Evolutionary conservation across 2,329 filamentous ascomycete species (phyloP).

Genomic region (Cladosporium sp.): DNA sequence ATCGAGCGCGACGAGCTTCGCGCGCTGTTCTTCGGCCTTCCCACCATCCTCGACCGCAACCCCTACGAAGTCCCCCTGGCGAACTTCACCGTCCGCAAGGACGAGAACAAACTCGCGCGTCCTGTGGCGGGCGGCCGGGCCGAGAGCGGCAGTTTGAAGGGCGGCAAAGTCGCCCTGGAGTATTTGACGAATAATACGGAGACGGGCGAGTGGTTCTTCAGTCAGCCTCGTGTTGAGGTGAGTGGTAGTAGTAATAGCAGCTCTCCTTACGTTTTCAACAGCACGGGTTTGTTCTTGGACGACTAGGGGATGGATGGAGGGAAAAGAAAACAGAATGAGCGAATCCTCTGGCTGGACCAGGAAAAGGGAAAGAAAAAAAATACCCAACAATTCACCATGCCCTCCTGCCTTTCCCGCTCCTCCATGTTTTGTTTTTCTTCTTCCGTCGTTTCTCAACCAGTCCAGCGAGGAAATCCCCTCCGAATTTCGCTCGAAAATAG

Average conservation of each 20-base stretch:
- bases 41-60: constrained; percentile 55
- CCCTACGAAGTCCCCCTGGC: constrained; percentile 59
- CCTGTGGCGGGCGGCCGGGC: constrained; percentile 45
- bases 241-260: not conserved
- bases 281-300: not conserved
- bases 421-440: too few relatives aligned
- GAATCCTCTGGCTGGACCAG: too few relatives aligned
- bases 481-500: too few relatives aligned
- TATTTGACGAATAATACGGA: constrained; percentile 24
- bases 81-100: constrained; percentile 60
- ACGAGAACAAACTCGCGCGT: constrained; percentile 53
- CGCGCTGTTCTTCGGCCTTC: constrained; percentile 61
- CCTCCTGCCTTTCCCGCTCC: too few relatives aligned
- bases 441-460: too few relatives aligned
- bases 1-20: constrained; percentile 51
- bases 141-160: constrained; percentile 51
- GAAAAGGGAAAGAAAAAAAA: too few relatives aligned
- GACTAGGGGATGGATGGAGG: too few relatives aligned
- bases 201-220: constrained; percentile 19
- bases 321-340: too few relatives aligned
- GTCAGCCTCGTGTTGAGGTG: not conserved
- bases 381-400: too few relatives aligned
- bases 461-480: too few relatives aligned
- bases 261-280: not conserved
- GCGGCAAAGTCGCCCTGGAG: constrained; percentile 28